Evolutionary conservation across 345 rosid genomes (phyloP).

Genomic region (Rhizophora mangle): DNA sequence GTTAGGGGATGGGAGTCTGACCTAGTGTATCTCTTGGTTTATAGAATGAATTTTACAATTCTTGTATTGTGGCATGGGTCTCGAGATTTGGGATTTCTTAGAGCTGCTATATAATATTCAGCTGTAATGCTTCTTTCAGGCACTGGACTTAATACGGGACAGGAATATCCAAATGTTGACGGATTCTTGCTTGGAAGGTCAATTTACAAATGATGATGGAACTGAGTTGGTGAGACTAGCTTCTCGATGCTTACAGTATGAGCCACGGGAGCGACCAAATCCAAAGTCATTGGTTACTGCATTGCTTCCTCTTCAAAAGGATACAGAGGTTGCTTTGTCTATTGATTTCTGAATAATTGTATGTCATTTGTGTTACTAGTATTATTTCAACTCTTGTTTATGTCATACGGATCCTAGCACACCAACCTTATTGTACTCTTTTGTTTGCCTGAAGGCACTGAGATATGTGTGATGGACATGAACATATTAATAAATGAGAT

Average conservation of each 20-base stretch:
- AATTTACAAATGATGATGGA: constrained; percentile 65
- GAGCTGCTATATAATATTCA: constrained; percentile 8
- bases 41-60: neutral
- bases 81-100: neutral
- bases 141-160: constrained; percentile 84
- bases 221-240: constrained; percentile 76
- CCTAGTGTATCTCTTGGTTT: neutral
- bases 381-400: neutral
- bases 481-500: constrained; percentile 5
- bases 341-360: neutral
- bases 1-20: neutral
- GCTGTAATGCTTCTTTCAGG: constrained; percentile 40
- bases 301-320: constrained; percentile 76
- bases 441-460: neutral
- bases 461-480: neutral
- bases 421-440: neutral
- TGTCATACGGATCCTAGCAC: constrained; percentile 4
- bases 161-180: constrained; percentile 75
- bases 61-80: neutral
- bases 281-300: constrained; percentile 64
- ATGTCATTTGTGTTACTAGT: neutral
- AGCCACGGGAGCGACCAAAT: constrained; percentile 81
- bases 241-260: constrained; percentile 75
- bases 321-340: constrained; percentile 53
- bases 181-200: constrained; percentile 89